phyloP scores from a whole-genome alignment of 2,329 filamentous ascomycete species.

The Hypocrella siamensis region DNA sequence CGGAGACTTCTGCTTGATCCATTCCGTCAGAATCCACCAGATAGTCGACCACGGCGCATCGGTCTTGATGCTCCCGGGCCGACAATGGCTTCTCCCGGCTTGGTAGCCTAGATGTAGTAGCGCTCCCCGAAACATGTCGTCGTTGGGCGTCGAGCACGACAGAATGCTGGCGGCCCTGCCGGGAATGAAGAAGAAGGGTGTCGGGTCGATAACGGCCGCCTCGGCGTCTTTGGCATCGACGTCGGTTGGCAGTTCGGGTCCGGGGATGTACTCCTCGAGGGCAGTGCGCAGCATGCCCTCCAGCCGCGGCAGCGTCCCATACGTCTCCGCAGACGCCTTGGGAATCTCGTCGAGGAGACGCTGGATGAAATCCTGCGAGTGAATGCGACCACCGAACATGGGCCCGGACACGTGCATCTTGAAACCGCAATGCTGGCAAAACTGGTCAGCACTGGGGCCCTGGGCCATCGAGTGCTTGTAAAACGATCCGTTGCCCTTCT shows the following conservation, averaged over 20 bases:
- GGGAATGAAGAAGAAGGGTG: slow-evolving; percentile 79
- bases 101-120: slow-evolving; percentile 67
- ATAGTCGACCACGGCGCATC: slow-evolving; percentile 80
- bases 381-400: slow-evolving; percentile 86
- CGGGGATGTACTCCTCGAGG: slow-evolving; percentile 50
- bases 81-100: slow-evolving; percentile 75
- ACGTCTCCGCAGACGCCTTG: slow-evolving; percentile 48
- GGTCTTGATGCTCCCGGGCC: slow-evolving; percentile 81
- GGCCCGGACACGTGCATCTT: slow-evolving; percentile 82
- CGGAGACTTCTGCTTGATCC: slow-evolving; percentile 66
- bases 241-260: slow-evolving; percentile 20
- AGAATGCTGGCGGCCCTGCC: slow-evolving; percentile 59
- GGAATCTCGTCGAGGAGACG: slow-evolving; percentile 61
- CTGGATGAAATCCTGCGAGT: slow-evolving; percentile 70
- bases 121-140: slow-evolving; percentile 67
- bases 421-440: slow-evolving; percentile 70
- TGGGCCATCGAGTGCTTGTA: slow-evolving; percentile 67
- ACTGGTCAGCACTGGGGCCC: slow-evolving; percentile 48
- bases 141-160: slow-evolving; percentile 65
- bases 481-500: slow-evolving; percentile 51
- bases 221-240: slow-evolving; percentile 28
- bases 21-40: slow-evolving; percentile 90
- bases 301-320: slow-evolving; percentile 66
- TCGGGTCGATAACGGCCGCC: slow-evolving; percentile 50
- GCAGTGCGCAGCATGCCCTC: slow-evolving; percentile 86